phyloP scores from a whole-genome alignment of 2,329 filamentous ascomycete genomes.

The Verticillium tricorpus region DNA sequence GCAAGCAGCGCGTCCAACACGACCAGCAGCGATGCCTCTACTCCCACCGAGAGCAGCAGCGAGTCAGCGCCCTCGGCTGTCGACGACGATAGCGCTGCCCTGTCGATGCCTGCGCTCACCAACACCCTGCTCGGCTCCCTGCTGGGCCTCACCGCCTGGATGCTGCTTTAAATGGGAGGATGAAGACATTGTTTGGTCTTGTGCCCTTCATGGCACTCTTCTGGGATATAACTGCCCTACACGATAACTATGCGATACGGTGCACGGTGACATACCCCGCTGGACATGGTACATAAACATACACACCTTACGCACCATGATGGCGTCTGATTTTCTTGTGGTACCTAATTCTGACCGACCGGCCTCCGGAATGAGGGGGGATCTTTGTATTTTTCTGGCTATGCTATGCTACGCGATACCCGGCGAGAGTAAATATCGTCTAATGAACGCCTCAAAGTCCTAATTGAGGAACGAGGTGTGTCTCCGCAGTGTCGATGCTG shows the following conservation, averaged over 20 bases:
- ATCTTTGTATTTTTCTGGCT: neutral
- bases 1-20: neutral
- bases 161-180: neutral
- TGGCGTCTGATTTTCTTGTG: neutral
- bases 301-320: neutral
- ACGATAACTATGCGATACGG: neutral
- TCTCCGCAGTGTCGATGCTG: neutral
- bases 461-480: neutral
- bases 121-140: neutral
- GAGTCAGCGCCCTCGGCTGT: neutral
- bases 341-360: neutral
- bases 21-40: neutral
- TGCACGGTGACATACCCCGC: neutral
- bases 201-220: neutral
- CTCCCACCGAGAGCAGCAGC: neutral
- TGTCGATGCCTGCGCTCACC: neutral
- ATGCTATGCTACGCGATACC: neutral
- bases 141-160: constrained; percentile 1
- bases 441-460: neutral
- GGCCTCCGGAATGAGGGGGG: neutral
- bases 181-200: neutral
- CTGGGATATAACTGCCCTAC: neutral
- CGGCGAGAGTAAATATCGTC: neutral
- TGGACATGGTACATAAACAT: neutral
- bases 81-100: neutral